These are phyloP conservation scores for Blumeriella jaapii DNA, from an alignment of 2,329 filamentous ascomycete genomes.

Conservation along the genomic window DNA sequence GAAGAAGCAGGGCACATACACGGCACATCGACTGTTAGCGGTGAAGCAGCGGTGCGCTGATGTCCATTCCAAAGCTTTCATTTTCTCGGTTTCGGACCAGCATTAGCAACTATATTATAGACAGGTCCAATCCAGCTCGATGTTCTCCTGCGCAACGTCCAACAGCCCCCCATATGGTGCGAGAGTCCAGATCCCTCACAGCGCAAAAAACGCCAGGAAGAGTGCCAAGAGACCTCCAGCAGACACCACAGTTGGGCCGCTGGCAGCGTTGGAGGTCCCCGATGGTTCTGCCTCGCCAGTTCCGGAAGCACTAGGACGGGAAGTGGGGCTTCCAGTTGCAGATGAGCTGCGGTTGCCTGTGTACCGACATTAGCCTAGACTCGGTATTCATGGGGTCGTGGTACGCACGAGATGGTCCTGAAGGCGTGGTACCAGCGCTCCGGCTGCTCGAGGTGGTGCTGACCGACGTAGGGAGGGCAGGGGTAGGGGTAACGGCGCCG, in stretches of 20 bases:
- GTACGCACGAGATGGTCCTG: not conserved
- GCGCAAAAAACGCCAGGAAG: conserved; percentile 1
- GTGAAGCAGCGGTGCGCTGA: too few species aligned
- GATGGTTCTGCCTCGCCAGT: not conserved
- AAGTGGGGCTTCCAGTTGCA: not conserved
- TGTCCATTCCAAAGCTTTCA: too few species aligned
- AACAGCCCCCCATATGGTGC: not conserved
- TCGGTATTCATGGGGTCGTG: not conserved
- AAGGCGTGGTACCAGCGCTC: not conserved
- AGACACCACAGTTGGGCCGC: not conserved
- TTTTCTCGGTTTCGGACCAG: too few species aligned
- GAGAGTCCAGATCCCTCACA: not conserved
- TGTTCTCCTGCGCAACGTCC: not conserved
- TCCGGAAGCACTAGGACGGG: too few species aligned
- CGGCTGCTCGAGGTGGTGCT: not conserved
- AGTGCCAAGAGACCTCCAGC: conserved; percentile 1
- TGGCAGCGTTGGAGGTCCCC: not conserved
- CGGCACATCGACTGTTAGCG: too few species aligned
- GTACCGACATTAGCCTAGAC: not conserved
- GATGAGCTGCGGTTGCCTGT: not conserved
- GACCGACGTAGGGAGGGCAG: not conserved
- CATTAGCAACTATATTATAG: too few species aligned
- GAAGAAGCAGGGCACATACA: too few species aligned
- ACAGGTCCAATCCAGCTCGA: too few species aligned
- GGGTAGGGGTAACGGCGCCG: not conserved